These are phyloP conservation scores for Silene noctiflora DNA, from an alignment of 179 eudicot genomes.

Conservation along the genomic window DNA sequence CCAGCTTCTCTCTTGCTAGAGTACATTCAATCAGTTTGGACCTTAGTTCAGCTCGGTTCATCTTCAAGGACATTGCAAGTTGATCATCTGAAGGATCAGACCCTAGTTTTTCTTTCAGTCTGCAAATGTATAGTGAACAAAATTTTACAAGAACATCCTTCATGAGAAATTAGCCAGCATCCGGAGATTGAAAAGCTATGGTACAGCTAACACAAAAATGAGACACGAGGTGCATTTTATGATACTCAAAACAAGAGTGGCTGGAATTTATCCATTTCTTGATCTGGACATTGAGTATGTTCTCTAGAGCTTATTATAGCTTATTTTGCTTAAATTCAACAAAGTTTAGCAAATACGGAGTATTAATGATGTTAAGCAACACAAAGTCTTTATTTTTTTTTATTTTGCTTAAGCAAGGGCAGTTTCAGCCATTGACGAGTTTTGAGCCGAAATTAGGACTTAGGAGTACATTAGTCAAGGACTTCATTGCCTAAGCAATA, in stretches of 20 bases:
- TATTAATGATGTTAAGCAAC: not conserved
- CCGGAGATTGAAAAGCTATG: not conserved
- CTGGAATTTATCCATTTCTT: not conserved
- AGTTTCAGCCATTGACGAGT: not conserved
- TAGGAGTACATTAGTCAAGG: not conserved
- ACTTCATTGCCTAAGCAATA: not conserved
- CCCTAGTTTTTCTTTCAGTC: constrained; percentile 74
- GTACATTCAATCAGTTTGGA: constrained; percentile 62
- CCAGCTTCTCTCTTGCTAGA: constrained; percentile 86
- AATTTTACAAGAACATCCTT: not conserved
- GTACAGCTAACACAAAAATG: not conserved
- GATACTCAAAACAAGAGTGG: not conserved
- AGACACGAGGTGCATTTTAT: not conserved
- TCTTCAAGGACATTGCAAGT: constrained; percentile 66
- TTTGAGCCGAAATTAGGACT: not conserved
- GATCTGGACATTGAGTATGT: not conserved
- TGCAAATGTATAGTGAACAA: constrained; percentile 26
- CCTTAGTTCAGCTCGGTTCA: constrained; percentile 59
- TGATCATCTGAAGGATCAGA: constrained; percentile 91
- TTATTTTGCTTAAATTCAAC: not conserved
- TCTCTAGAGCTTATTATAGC: not conserved
- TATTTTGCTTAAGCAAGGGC: not conserved
- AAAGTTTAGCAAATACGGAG: not conserved
- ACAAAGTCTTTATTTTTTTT: not conserved
- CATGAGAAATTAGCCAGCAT: not conserved